Evolutionary conservation across 805 yeast genomes (phyloP).

Genomic region (Kodamaea laetipori): DNA sequence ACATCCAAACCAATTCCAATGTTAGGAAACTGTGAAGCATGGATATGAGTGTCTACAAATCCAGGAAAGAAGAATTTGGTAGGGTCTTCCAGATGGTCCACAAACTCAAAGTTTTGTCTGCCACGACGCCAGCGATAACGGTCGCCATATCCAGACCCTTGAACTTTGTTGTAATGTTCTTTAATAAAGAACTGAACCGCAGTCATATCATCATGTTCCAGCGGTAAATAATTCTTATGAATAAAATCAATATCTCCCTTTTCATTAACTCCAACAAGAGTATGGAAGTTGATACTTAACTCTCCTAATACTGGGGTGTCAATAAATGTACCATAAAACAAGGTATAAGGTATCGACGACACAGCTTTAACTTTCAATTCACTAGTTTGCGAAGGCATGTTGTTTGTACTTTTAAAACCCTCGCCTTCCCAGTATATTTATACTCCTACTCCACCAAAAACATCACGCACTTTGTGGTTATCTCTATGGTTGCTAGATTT

Average conservation of each 20-base stretch:
- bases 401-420: too few species aligned
- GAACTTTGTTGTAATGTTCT: constrained; percentile 7
- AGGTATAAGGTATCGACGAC: constrained; percentile 32
- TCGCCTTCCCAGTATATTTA: too few species aligned
- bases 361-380: constrained; percentile 9
- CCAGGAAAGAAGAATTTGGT: constrained; percentile 63
- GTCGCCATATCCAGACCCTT: background rate
- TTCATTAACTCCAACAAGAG: constrained; percentile 63
- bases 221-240: constrained; percentile 18
- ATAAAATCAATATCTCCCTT: constrained; percentile 55
- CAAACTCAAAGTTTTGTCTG: constrained; percentile 15
- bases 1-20: constrained; percentile 73
- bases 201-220: constrained; percentile 9
- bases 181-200: constrained; percentile 23
- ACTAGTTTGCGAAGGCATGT: background rate
- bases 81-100: constrained; percentile 36
- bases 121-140: constrained; percentile 5
- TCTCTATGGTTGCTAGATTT: too few species aligned
- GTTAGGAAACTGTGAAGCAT: constrained; percentile 48
- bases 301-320: constrained; percentile 67
- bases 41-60: constrained; percentile 48
- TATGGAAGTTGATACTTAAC: constrained; percentile 55
- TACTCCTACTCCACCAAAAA: too few species aligned
- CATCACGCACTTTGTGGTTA: too few species aligned
- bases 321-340: constrained; percentile 69